A percentile compares a stretch with the other conserved stretches of the same genome.
These are phyloP conservation scores for Xerocomellus chrysenteron DNA, from an alignment of 768 basidiomycete genomes.

Conservation along the genomic window DNA sequence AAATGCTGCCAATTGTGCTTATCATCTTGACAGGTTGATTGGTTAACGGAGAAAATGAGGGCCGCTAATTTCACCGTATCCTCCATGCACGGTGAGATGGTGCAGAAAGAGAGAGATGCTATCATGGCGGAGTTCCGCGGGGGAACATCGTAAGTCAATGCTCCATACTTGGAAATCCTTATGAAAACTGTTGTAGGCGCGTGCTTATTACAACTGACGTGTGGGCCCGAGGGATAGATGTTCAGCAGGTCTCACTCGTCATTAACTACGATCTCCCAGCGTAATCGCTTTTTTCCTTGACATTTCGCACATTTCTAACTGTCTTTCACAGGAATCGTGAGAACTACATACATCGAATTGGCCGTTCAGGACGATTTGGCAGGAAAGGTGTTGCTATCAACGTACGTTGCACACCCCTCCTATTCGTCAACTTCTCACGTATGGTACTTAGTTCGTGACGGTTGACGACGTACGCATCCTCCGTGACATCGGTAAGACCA, in stretches of 20 bases:
- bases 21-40: conserved; percentile 69
- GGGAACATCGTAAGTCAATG: conserved; percentile 73
- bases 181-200: conserved; percentile 49
- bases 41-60: conserved; percentile 98
- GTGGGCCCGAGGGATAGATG: conserved; percentile 98
- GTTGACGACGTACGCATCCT: conserved; percentile 95
- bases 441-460: conserved; percentile 70
- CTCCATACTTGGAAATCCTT: conserved; percentile 4
- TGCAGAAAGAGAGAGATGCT: conserved; percentile 90
- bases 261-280: conserved; percentile 96
- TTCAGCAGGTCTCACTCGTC: conserved; percentile 95
- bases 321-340: conserved; percentile 73
- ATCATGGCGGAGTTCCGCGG: conserved; percentile 97
- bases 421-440: conserved; percentile 14
- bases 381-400: conserved; percentile 99
- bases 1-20: neutral
- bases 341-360: conserved; percentile 99
- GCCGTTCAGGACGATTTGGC: conserved; percentile 98
- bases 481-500: conserved; percentile 84
- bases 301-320: conserved; percentile 13
- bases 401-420: conserved; percentile 46
- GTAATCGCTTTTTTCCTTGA: conserved; percentile 45
- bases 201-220: conserved; percentile 96
- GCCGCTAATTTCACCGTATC: conserved; percentile 99
- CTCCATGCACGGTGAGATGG: conserved; percentile 96